Base-by-base conservation (phyloP, 108 stramenopile genomes). In the Aurantiochytrium sp. region DNA sequence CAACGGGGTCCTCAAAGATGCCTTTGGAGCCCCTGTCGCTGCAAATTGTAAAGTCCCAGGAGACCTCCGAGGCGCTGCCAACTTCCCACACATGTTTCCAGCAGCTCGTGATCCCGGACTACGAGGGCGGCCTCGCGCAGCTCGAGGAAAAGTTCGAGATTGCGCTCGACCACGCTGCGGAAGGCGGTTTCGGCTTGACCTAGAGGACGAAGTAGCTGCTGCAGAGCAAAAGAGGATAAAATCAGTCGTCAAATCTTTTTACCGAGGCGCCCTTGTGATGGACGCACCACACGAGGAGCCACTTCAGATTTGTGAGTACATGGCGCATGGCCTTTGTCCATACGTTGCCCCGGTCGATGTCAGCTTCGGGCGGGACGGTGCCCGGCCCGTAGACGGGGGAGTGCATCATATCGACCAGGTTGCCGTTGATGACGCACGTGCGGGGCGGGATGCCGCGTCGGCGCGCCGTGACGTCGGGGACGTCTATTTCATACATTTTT, bases 11-110 rank as follows among this genome's bases (percentile, higher is more conserved):
- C n/a, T 55, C 90, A 4, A 89, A 85, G 48, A 86, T 93, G 4
- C 92, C 92, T 8, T 41, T 68, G n/a, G 55, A 88, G 59, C 45
- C 32, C 0, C 73, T 69, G 24, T 37, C 41, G 37, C 42, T 88
- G 36, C 50, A 54, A 45, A 81, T 88, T 50, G 68, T 53, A 12
- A 30, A 68, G 3, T 89, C 88, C 85, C 59, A 90, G 30, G 91
- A 91, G 86, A 41, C 88, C 22, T 55, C 59, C 34, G 90, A 91
- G 36, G 87, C 90, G 55, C 86, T 93, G 37, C 92, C 92, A 4
- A 91, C 85, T 24, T 90, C 91, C 3, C 93, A 93, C 87, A 93
- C 93, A 42, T 93, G 93, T 85, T 93, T 93, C 90, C 89, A 92
- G 55, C 91, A 92, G 54, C 89, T 93, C 31, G 92, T 92, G 39